Evolutionary conservation across 2,329 filamentous ascomycete genomes (phyloP).

Genomic region (Dryadomyces sulphureus): DNA sequence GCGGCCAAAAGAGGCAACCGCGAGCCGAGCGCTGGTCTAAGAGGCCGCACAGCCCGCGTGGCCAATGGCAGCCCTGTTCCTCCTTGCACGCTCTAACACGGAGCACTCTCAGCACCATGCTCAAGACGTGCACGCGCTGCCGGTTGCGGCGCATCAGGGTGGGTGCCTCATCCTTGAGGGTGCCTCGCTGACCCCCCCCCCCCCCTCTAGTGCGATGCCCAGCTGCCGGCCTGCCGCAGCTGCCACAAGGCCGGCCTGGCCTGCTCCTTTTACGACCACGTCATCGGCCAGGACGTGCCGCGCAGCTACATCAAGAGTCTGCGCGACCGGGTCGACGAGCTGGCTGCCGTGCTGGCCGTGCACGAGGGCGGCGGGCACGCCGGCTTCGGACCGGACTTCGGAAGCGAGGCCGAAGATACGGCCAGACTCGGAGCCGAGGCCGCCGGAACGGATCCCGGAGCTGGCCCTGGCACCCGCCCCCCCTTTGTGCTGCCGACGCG

Average conservation of each 20-base stretch:
- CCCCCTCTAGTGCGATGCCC: neutral
- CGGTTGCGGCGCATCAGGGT: slow-evolving; percentile 2
- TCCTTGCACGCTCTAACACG: too few relatives aligned
- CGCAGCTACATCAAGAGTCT: slow-evolving; percentile 5
- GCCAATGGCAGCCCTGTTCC: too few relatives aligned
- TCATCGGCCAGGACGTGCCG: neutral
- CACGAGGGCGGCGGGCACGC: neutral
- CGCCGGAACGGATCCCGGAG: too few relatives aligned
- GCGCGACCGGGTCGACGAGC: neutral
- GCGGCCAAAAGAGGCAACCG: too few relatives aligned
- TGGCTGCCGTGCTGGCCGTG: neutral
- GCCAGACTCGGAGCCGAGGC: neutral
- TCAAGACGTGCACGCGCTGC: slow-evolving; percentile 2
- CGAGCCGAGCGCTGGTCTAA: too few relatives aligned
- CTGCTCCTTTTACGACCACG: slow-evolving; percentile 2
- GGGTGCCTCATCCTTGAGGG: neutral
- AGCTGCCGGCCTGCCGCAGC: slow-evolving; percentile 2
- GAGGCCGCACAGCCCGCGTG: too few relatives aligned
- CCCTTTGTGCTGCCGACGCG: neutral
- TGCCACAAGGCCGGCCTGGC: slow-evolving; percentile 2
- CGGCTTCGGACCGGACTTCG: neutral
- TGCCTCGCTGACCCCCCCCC: neutral
- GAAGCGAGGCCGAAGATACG: neutral
- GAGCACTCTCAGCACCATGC: too few relatives aligned
- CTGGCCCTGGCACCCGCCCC: neutral